phyloP scores from a whole-genome alignment of 148 eudicot genomes.

The Tetragonia tetragonoides region DNA sequence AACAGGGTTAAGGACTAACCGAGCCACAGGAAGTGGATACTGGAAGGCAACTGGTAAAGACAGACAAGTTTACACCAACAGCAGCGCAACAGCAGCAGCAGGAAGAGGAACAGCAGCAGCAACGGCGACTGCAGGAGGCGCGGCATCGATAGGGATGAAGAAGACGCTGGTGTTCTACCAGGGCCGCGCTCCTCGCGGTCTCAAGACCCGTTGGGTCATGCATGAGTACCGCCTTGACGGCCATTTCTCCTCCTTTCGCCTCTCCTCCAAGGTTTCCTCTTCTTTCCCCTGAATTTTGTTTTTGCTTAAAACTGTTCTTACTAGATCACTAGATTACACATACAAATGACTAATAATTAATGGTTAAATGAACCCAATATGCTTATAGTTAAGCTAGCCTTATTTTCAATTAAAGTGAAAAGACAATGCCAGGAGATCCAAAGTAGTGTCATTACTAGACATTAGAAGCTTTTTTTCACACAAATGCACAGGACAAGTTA shows the following conservation, averaged over 20 bases:
- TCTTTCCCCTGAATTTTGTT: slow-evolving; percentile 43
- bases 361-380: no score
- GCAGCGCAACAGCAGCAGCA: slow-evolving; percentile 67
- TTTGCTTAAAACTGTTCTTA: background rate
- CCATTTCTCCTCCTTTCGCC: slow-evolving; percentile 57
- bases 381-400: no score
- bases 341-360: background rate
- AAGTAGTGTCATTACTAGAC: no score
- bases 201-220: slow-evolving; percentile 83
- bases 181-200: slow-evolving; percentile 78
- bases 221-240: slow-evolving; percentile 90
- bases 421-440: no score
- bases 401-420: no score
- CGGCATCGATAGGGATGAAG: slow-evolving; percentile 64
- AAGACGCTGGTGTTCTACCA: slow-evolving; percentile 79
- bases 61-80: slow-evolving; percentile 74
- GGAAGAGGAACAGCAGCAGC: slow-evolving; percentile 51
- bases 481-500: no score
- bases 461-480: no score
- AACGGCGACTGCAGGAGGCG: background rate
- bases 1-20: no score
- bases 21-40: no score
- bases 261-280: slow-evolving; percentile 13
- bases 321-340: no score
- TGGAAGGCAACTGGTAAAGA: slow-evolving; percentile 41